Evolutionary conservation across 2,329 filamentous ascomycete genomes (phyloP), one percentile per base, ranked within the genome.

Genomic region (Pseudogymnoascus sp.): DNA sequence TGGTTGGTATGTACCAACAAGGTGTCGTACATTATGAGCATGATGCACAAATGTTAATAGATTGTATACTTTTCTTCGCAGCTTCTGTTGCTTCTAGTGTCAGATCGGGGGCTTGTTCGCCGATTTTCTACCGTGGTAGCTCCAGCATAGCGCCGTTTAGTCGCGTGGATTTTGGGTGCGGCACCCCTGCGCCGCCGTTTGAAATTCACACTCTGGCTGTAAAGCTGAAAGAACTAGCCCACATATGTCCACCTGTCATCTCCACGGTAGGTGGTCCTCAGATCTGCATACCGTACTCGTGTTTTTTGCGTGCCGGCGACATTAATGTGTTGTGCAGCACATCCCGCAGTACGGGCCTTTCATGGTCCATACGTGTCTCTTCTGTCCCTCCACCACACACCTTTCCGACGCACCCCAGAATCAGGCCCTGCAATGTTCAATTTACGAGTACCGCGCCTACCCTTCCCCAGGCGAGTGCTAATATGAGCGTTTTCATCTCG

Each of bases 361-460:
- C 29, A 33, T 33, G 50, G 50, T 15, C 50, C 50, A 33, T 56
- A 56, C 17, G 50, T 56, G 50, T 56, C 50, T 35, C 50, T 56
- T 56, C 29, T 11, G 29, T 56, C 50, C 29, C 17, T 56, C 50
- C 50, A 56, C n/a, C 29, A 33, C 26, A 31, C 44, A 9, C 44
- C 50, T n/a, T 19, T 56, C 29, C n/a, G n/a, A 56, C 29, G 50
- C 50, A 56, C 50, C 50, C 50, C 50, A 19, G 50, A 56, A n/a
- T 33, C 50, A 13, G n/a, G 50, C 50, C 50, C 50, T 33, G 29
- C 15, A 46, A 53, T 33, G 17, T 33, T 31, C 29, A 56, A 56
- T 56, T 56, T 56, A 56, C n/a, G 50, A 56, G 50, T 56, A 56
- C 50, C 50, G 50, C 50, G 50, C 29, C 50, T 56, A 56, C 50